These are phyloP conservation scores for Gnaphalium uliginosum DNA, from an alignment of 129 eudicot species.

Conservation along the genomic window DNA sequence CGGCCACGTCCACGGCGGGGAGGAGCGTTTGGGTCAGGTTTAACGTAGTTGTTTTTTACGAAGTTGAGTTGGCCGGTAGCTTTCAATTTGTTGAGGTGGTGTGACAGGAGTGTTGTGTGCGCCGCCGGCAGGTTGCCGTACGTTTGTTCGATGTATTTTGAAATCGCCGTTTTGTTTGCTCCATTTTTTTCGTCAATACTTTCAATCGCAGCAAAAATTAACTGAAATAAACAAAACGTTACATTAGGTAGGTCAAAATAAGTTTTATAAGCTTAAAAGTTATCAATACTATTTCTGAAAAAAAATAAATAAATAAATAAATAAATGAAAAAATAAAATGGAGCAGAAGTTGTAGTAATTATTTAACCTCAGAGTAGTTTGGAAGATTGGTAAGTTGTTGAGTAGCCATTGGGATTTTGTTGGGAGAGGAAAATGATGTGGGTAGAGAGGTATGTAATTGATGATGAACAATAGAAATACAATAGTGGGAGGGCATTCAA, in stretches of 20 bases:
- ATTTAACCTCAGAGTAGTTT: constrained; percentile 47
- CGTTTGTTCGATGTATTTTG: constrained; percentile 54
- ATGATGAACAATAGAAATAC: constrained; percentile 22
- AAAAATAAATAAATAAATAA: neutral
- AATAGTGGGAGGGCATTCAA: constrained; percentile 15
- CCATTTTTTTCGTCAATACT: constrained; percentile 46
- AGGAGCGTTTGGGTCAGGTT: constrained; percentile 53
- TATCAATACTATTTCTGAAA: neutral
- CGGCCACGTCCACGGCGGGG: constrained; percentile 77
- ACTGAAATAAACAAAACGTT: constrained; percentile 28
- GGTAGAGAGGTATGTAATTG: neutral
- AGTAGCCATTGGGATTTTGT: constrained; percentile 31
- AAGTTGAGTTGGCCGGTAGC: constrained; percentile 53
- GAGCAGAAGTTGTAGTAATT: neutral
- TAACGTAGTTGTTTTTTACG: constrained; percentile 55
- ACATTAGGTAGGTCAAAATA: too few relatives aligned
- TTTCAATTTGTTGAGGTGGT: constrained; percentile 67
- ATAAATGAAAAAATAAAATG: neutral
- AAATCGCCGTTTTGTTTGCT: constrained; percentile 52
- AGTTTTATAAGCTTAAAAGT: too few relatives aligned
- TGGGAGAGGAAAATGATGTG: neutral
- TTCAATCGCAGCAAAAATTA: constrained; percentile 59
- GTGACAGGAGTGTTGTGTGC: constrained; percentile 58
- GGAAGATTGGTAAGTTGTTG: constrained; percentile 23
- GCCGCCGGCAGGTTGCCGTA: constrained; percentile 57